Base-by-base conservation (phyloP, 169 alveolate genomes). In the Cryptosporidium viatorum region DNA sequence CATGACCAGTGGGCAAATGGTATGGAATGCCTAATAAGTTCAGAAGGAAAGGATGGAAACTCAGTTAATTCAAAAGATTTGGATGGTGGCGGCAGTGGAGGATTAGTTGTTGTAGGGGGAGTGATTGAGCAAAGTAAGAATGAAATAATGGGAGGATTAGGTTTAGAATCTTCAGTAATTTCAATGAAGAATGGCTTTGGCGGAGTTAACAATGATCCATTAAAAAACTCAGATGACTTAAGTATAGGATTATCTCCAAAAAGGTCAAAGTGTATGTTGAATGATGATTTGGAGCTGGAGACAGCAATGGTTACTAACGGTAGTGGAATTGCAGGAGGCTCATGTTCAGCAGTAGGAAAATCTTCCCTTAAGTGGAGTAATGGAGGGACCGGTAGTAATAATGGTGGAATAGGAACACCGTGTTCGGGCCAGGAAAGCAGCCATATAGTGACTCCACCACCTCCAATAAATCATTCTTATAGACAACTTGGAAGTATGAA, bases 391-490 rank as follows among this genome's bases (percentile, higher is more conserved):
- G 55, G 55, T 1, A 16, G 55, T 48, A 48, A 16, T 48, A 16
- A 3, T 16, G 12, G 21, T 23, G 69, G 26, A 31, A 26, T 31
- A 12, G 55, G 21, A 18, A 48, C 55, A 33, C 70, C 41, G 10
- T 21, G 69, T 55, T 55, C 86, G 12, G 58, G 59, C 16, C 58
- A 68, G n/a, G 86, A 74, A 1, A 14, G 55, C 55, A 74, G 58
- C 65, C 86, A 74, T 37, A 74, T 59, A 52, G 55, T 74, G 12
- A 74, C 86, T 35, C 86, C 86, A 23, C 71, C n/a, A 48, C 55
- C 86, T 39, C 86, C 86, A 74, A 18, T 60, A 10, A 74, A 35
- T 31, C 86, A 74, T 74, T 58, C 86, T 35, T 74, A 58, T 74
- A 14, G 55, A 48, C 70, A 74, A 35, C 58, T 35, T 58, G 65